A percentile compares a stretch with the other conserved stretches of the same genome.
Conservation (phyloP, 2,329 filamentous ascomycete genomes). For the Setomelanomma holmii region DNA sequence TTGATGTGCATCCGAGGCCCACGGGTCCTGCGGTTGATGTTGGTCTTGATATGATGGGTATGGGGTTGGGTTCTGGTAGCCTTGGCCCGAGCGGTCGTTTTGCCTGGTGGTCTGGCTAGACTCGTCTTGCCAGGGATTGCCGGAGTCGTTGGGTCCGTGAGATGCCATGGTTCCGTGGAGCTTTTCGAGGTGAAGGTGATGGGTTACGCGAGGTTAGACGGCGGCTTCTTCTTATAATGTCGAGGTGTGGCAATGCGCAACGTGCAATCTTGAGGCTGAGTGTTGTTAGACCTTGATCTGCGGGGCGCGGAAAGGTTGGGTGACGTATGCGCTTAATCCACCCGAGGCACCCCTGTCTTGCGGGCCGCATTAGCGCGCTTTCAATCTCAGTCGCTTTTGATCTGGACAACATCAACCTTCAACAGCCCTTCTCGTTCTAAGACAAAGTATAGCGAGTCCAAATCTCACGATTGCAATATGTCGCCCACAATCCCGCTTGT, state of each 20-base stretch:
- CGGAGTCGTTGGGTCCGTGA: slow-evolving; percentile 18
- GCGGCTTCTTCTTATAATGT: background rate
- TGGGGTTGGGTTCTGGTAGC: slow-evolving; percentile 27
- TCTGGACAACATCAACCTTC: background rate
- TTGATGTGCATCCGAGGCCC: slow-evolving; percentile 12
- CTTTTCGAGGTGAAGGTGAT: background rate
- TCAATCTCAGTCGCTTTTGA: background rate
- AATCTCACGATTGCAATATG: too few species aligned
- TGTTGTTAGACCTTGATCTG: background rate
- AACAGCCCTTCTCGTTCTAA: too few species aligned
- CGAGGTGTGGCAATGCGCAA: background rate
- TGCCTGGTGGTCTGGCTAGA: slow-evolving; percentile 13
- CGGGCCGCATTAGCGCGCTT: background rate
- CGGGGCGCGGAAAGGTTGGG: too few species aligned
- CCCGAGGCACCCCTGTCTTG: background rate
- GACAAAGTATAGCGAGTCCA: too few species aligned
- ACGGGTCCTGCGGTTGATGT: slow-evolving; percentile 16
- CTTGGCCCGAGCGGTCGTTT: slow-evolving; percentile 12
- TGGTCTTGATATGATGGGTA: slow-evolving; percentile 32
- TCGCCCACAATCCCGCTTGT: too few species aligned
- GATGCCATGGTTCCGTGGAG: slow-evolving; percentile 18
- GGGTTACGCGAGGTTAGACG: too few species aligned
- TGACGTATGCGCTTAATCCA: background rate
- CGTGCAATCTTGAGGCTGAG: background rate
- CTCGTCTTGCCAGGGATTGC: slow-evolving; percentile 33